A percentile compares a stretch with the other conserved stretches of the same genome.
Evolutionary conservation across 805 yeast species (phyloP).

Genomic region (Saccharomyces mikatae): DNA sequence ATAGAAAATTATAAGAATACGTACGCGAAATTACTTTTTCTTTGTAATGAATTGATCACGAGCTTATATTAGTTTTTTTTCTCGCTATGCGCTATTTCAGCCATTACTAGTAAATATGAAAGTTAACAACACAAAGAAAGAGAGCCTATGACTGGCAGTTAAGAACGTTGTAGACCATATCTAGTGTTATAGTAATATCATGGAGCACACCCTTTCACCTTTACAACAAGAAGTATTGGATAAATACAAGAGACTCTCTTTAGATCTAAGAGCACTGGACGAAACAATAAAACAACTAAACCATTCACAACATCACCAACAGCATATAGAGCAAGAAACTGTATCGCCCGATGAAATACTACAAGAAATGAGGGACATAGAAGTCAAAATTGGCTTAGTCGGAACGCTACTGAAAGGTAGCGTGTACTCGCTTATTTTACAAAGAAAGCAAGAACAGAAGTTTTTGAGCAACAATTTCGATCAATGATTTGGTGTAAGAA

Average conservation of each 20-base stretch:
- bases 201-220: slow-evolving; percentile 21
- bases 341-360: slow-evolving; percentile 32
- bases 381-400: slow-evolving; percentile 54
- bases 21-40: background rate
- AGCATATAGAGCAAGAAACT: background rate
- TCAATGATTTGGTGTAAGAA: background rate
- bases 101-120: background rate
- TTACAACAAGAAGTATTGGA: slow-evolving; percentile 27
- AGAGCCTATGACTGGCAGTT: background rate
- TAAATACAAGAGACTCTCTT: slow-evolving; percentile 24
- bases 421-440: slow-evolving; percentile 55
- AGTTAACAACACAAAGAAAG: background rate
- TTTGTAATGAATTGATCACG: background rate
- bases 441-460: slow-evolving; percentile 32
- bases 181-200: background rate
- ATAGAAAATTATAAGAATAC: background rate
- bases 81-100: background rate
- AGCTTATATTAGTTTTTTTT: background rate
- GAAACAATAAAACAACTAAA: slow-evolving; percentile 20
- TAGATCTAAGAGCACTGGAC: slow-evolving; percentile 23
- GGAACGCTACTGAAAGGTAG: slow-evolving; percentile 63
- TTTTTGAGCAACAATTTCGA: background rate
- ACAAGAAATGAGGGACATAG: slow-evolving; percentile 50
- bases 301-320: slow-evolving; percentile 5
- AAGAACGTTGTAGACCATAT: background rate